Base-by-base conservation (phyloP, 768 basidiomycete genomes). In the Pilatotrama ljubarskyi region DNA sequence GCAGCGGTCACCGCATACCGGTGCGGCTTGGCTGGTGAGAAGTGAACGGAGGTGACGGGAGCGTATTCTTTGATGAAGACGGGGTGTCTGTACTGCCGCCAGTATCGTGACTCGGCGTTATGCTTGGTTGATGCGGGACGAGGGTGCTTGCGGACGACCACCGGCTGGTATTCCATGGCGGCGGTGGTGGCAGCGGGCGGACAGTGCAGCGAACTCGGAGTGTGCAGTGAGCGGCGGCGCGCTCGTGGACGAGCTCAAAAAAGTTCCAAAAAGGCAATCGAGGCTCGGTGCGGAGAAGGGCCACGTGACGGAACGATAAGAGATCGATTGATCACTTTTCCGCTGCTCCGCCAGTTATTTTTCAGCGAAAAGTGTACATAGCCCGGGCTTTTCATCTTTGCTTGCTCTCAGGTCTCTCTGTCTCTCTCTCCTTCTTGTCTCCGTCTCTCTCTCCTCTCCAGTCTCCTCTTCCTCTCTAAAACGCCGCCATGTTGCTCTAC, bases 31-130 rank as follows among this genome's bases (percentile, higher is more conserved):
- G 90, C 77, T 1, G 85, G 85, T 1, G 93, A 86, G 74, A 98
- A 98, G 72, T 98, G 93, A 32, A 99, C 81, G 15, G 91, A 92
- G 54, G 96, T 98, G 66, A 99, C 87, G 15, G 95, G 94, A 0
- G 94, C 93, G 71, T 96, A 96, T 78, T 98, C 93, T 75, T 97
- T 98, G 72, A 98, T 83, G 73, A 98, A 99, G 0, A 98, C 90
- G 3, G 93, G 93, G 59, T 90, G 82, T 65, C 87, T 92, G 75
- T 90, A 94, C 68, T 89, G 86, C 46, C 92, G 83, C 93, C 93
- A 95, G 73, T 91, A 85, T 64, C 89, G 79, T 2, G 90, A 90
- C 73, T 95, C 93, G 47, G 87, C 70, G 53, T 78, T 83, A 65
- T 87, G 89, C 66, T 83, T 87, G 8, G 83, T 75, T 29, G 77